phyloP scores from a whole-genome alignment of 2,329 filamentous ascomycete genomes.

The Aureobasidium sp. region DNA sequence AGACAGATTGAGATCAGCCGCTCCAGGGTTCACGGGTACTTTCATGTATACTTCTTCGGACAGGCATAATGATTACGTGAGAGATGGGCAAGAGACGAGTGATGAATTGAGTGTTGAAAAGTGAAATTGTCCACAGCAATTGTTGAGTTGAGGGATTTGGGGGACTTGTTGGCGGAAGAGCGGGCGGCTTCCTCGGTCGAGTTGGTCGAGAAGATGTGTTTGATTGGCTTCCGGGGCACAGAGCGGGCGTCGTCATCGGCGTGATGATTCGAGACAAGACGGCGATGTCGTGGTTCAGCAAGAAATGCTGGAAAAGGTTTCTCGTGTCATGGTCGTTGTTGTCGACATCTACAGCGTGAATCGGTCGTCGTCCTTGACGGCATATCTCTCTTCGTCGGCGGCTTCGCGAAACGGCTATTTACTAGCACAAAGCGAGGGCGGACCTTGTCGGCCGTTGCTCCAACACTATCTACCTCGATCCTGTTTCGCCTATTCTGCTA shows the following conservation, averaged over 20 bases:
- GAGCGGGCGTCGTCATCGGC: not conserved
- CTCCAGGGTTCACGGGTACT: not conserved
- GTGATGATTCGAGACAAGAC: not conserved
- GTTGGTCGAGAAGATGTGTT: not conserved
- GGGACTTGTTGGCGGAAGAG: not conserved
- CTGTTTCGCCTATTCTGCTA: not conserved
- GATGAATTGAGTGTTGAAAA: not conserved
- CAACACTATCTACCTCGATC: not conserved
- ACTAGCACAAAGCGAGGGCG: not conserved
- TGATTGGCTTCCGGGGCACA: not conserved
- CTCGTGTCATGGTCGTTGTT: not conserved
- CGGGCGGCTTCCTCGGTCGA: not conserved
- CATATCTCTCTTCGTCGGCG: not conserved
- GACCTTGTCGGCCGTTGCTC: conserved; percentile 1
- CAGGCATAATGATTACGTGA: not conserved
- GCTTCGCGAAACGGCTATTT: not conserved
- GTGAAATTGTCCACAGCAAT: not conserved
- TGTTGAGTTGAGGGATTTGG: not conserved
- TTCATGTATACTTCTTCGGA: not conserved
- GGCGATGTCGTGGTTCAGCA: not conserved
- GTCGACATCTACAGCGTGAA: not conserved
- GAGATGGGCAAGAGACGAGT: not conserved
- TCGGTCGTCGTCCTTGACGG: not conserved
- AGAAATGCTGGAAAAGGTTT: not conserved
- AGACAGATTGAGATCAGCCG: not conserved